Evolutionary conservation across 306 rosid genomes (phyloP).

Genomic region (Cicer cuneatum): DNA sequence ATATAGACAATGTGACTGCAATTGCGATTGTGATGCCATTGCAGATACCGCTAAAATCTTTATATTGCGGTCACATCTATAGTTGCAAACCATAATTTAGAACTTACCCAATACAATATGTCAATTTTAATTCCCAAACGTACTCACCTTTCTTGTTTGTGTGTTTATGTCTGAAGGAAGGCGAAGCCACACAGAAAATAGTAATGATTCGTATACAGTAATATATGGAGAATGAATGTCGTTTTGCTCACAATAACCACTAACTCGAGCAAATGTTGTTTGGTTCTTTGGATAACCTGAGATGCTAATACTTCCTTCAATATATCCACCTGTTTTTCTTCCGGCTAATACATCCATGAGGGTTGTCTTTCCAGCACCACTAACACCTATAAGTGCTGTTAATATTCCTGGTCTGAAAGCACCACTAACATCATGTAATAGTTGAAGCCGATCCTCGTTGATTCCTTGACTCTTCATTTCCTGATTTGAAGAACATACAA

Average conservation of each 20-base stretch:
- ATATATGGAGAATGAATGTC: constrained; percentile 61
- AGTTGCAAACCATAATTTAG: background rate
- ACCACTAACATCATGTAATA: constrained; percentile 66
- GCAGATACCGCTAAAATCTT: background rate
- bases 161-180: constrained; percentile 50
- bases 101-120: background rate
- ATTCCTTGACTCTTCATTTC: constrained; percentile 74
- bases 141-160: constrained; percentile 40
- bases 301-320: constrained; percentile 61
- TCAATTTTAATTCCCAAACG: background rate
- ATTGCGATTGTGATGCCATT: background rate
- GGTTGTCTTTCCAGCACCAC: constrained; percentile 76
- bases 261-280: constrained; percentile 58
- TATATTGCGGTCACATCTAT: background rate
- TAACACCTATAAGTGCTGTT: constrained; percentile 66
- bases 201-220: constrained; percentile 59
- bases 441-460: constrained; percentile 62
- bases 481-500: constrained; percentile 40
- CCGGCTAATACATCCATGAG: constrained; percentile 72
- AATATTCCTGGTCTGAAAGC: constrained; percentile 66
- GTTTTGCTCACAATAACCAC: constrained; percentile 67
- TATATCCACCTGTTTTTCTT: constrained; percentile 63
- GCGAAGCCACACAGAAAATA: constrained; percentile 65
- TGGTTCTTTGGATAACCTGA: constrained; percentile 69
- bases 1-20: too few species aligned